Evolutionary conservation across 495 filamentous ascomycete genomes (phyloP), one percentile per base, ranked within the genome.

Genomic region (Annulohypoxylon nitens): DNA sequence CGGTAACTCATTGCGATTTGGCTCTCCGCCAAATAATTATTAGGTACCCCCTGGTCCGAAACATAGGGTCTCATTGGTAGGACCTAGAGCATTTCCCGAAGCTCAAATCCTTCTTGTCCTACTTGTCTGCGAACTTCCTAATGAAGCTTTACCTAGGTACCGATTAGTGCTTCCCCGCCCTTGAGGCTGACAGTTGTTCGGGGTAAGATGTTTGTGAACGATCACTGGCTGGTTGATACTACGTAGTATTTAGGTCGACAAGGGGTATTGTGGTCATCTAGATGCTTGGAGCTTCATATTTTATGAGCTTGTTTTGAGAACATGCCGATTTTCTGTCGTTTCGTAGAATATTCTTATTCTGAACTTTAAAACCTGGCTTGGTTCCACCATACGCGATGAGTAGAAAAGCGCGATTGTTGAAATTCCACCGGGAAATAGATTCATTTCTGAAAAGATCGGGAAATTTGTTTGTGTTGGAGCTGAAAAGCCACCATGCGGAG

Each of bases 151-250:
- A 30, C 43, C 43, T 47, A 20, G 43, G 43, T 20, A 37, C 11
- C 25, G 58, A 63, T 71, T 61, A 36, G 43, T 64, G 43, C 39
- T 75, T 68, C 72, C 72, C 72, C 72, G 67, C 67, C 39, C 60
- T 54, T 75, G 67, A 63, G 72, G 72, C 72, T 75, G 63, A 43
- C 62, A 25, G 63, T 37, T 8, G 50, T 43, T 70, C 41, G 66
- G 62, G 71, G 54, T 63, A 70, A 63, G 10, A 47, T 23, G 36
- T 61, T 54, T 59, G 37, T 64, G 33, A 60, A 60, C 34, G 23
- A 45, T 11, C 10, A 41, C 10, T 41, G 0, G 37, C 0, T 41
- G 12, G 7, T 3, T 50, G 11, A 25, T 50, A 25, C 47, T 23
- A 23, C 48, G 48, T 51, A 26, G 61, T 64, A 69, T 55, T 7